These are phyloP conservation scores for Dothiorella sarmentorum DNA, from an alignment of 2,329 filamentous ascomycete species.

Conservation along the genomic window DNA sequence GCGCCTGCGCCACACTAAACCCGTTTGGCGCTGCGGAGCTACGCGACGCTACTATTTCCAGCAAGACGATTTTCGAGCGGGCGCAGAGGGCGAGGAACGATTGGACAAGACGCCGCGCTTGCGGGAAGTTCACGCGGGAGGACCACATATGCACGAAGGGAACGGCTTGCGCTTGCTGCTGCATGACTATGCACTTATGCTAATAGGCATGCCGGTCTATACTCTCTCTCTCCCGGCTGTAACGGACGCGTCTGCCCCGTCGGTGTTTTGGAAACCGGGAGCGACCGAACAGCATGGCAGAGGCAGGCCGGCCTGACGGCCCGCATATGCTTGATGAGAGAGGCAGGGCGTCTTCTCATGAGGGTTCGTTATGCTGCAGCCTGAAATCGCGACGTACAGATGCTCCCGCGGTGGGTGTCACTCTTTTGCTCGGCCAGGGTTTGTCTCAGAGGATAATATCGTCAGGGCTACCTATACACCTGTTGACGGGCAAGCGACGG, in stretches of 20 bases:
- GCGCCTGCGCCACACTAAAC: not conserved
- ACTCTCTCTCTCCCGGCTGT: not conserved
- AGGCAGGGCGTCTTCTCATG: too few relatives aligned
- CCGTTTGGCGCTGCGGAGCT: not conserved
- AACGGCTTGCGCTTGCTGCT: not conserved
- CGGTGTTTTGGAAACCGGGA: not conserved
- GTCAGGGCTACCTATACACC: not conserved
- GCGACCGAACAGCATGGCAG: not conserved
- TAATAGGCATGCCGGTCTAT: constrained; percentile 2
- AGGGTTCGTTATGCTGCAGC: not conserved
- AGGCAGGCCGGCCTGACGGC: not conserved
- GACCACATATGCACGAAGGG: too few relatives aligned
- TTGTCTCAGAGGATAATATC: not conserved
- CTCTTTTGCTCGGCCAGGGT: not conserved
- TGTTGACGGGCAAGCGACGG: not conserved
- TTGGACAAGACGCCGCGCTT: not conserved
- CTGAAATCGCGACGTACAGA: not conserved
- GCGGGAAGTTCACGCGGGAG: not conserved
- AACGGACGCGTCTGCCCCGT: not conserved
- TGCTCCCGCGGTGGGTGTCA: not conserved
- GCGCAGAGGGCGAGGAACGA: not conserved
- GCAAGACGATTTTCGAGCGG: constrained; percentile 11
- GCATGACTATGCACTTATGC: not conserved
- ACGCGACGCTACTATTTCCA: not conserved
- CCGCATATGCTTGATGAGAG: too few relatives aligned